Base-by-base conservation (phyloP, 2,329 filamentous ascomycete species). In the Fusarium zealandicum region DNA sequence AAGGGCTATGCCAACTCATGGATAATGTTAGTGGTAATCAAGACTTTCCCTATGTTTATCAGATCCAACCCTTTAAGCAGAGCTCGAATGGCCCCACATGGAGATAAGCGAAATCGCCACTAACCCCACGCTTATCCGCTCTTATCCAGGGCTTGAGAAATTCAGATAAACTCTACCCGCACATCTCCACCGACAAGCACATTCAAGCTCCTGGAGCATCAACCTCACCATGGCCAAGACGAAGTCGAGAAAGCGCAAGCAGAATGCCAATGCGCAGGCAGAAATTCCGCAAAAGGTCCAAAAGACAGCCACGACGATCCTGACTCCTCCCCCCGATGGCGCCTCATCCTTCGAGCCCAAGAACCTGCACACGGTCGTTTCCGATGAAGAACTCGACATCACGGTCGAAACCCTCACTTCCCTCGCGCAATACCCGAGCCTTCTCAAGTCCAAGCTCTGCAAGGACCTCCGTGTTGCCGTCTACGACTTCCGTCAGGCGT, bases 361-460 rank as follows among this genome's bases (percentile, higher is more conserved):
- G 63, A 82, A 69, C 41, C 72, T 86, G 4, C 75, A 79, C 45
- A 78, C 80, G 1, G 72, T 87, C 54, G 77, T 84, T n/a, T 84
- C 84, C 2, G 76, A 79, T 13, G 86, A 89, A 61, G 87, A 90
- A 58, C 78, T 90, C 48, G 87, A 89, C 38, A 83, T 89, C 51
- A 79, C 86, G 2, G 78, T 88, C 50, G 87, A 90, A 27, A 89
- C 86, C 0, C 77, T 90, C 22, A 76, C 74, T 2, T 78, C 82
- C 0, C 77, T 90, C 10, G 73, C 85, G 0, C 73, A 81, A 51
- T 80, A 89, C 57, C 87, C 87, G 0, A 73, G 71, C 17, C 66
- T 89, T 17, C 89, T 88, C 69, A 90, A 90, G 70, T 84, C 85
- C 0, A 89, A 88, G 66, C 79, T 78, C 18, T 90, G 87, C 74